Conservation (phyloP, 192 early-diverging fungal genomes). For the Rhizoclosmatium sp. region DNA sequence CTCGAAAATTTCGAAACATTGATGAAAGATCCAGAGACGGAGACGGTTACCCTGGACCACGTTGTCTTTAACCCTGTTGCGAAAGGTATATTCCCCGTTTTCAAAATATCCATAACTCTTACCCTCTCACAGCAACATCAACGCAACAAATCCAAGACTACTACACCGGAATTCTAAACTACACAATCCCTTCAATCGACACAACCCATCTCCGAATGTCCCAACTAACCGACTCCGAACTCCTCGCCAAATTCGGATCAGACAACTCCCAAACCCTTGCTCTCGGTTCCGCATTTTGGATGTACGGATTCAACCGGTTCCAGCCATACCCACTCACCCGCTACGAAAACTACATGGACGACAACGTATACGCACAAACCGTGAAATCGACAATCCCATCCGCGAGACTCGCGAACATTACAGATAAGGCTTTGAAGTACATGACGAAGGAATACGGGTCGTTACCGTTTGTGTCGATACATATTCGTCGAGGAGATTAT, state of each 20-base stretch:
- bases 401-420: not conserved
- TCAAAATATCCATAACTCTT: no score
- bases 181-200: conserved; percentile 1
- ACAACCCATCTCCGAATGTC: conserved; percentile 3
- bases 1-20: conserved; percentile 9
- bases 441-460: conserved; percentile 13
- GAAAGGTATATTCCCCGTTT: not conserved
- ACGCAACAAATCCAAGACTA: conserved; percentile 40
- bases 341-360: conserved; percentile 36
- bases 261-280: conserved; percentile 19
- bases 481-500: conserved; percentile 47
- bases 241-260: conserved; percentile 20
- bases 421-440: not conserved
- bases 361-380: conserved; percentile 14
- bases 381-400: not conserved
- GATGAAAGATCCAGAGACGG: not conserved
- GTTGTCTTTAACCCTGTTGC: conserved; percentile 44
- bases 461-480: conserved; percentile 36
- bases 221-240: conserved; percentile 21
- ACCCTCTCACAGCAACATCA: conserved; percentile 21
- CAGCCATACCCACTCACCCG: conserved; percentile 44
- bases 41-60: conserved; percentile 14
- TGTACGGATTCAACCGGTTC: conserved; percentile 43
- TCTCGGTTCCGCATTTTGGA: conserved; percentile 46
- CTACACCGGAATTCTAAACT: conserved; percentile 37